Evolutionary conservation across 345 rosid species (phyloP).

Genomic region (Salix purpurea): DNA sequence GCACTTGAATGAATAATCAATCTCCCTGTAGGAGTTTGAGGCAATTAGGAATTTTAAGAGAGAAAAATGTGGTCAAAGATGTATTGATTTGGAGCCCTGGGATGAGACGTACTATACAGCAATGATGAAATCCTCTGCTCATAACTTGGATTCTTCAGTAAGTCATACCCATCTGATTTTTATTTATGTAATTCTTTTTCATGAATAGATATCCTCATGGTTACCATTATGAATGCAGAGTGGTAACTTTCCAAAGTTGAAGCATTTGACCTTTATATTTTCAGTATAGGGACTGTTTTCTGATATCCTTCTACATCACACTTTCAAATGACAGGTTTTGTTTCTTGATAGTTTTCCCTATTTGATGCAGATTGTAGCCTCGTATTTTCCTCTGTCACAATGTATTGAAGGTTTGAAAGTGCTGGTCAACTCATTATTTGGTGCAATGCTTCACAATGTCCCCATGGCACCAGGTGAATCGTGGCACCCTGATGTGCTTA

Average conservation of each 20-base stretch:
- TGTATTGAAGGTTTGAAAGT: conserved; percentile 84
- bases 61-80: conserved; percentile 44
- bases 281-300: background rate
- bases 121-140: conserved; percentile 72
- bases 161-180: conserved; percentile 30
- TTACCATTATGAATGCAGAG: background rate
- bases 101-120: conserved; percentile 85
- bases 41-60: conserved; percentile 61
- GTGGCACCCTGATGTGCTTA: conserved; percentile 89
- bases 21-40: conserved; percentile 56
- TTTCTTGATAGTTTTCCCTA: background rate
- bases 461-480: conserved; percentile 86
- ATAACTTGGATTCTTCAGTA: conserved; percentile 68
- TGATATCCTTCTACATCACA: background rate
- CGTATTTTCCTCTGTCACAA: conserved; percentile 78
- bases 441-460: conserved; percentile 57
- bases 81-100: conserved; percentile 81
- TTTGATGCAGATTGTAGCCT: conserved; percentile 63
- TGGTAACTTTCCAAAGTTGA: background rate
- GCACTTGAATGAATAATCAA: conserved; percentile 12
- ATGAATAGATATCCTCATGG: background rate
- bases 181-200: conserved; percentile 3
- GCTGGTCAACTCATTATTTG: conserved; percentile 75
- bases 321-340: background rate
- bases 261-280: conserved; percentile 4